A percentile compares a stretch with the other conserved stretches of the same genome.
Evolutionary conservation across 768 basidiomycete genomes (phyloP).

Genomic region (Suillus fuscotomentosus): DNA sequence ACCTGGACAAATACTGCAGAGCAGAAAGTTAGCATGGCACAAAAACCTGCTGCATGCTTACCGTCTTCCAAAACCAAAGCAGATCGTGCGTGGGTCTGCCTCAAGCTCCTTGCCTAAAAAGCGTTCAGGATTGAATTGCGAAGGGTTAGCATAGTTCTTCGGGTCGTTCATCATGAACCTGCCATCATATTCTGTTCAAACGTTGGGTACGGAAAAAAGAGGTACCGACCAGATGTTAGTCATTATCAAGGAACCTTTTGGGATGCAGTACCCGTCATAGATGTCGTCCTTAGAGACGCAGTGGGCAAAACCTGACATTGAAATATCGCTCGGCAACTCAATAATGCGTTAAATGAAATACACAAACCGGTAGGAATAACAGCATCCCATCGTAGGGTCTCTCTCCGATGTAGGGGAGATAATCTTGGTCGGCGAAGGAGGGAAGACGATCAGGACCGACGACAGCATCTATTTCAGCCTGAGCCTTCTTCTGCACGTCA

Average conservation of each 20-base stretch:
- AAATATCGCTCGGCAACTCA: slow-evolving; percentile 31
- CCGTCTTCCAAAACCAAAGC: no score
- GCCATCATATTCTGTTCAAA: no score
- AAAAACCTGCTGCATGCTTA: no score
- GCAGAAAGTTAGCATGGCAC: no score
- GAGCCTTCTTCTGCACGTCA: slow-evolving; percentile 55
- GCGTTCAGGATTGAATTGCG: no score
- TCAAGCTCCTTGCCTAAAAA: no score
- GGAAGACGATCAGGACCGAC: slow-evolving; percentile 61
- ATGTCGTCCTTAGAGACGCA: slow-evolving; percentile 58
- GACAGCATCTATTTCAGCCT: slow-evolving; percentile 59
- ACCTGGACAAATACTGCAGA: no score
- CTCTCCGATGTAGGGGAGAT: slow-evolving; percentile 61
- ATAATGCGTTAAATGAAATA: slow-evolving; percentile 27
- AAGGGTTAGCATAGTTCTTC: no score
- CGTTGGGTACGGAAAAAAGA: slow-evolving; percentile 9
- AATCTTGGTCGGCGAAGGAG: slow-evolving; percentile 53
- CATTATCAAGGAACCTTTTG: slow-evolving; percentile 38
- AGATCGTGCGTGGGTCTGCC: no score
- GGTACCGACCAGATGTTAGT: slow-evolving; percentile 21
- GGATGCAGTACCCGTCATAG: slow-evolving; percentile 61
- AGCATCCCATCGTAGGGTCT: slow-evolving; percentile 47
- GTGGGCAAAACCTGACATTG: slow-evolving; percentile 37
- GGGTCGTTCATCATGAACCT: no score
- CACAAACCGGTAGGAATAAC: slow-evolving; percentile 40